These are phyloP conservation scores for Spirogloea muscicola DNA, from an alignment of 139 green algal species.

Conservation along the genomic window DNA sequence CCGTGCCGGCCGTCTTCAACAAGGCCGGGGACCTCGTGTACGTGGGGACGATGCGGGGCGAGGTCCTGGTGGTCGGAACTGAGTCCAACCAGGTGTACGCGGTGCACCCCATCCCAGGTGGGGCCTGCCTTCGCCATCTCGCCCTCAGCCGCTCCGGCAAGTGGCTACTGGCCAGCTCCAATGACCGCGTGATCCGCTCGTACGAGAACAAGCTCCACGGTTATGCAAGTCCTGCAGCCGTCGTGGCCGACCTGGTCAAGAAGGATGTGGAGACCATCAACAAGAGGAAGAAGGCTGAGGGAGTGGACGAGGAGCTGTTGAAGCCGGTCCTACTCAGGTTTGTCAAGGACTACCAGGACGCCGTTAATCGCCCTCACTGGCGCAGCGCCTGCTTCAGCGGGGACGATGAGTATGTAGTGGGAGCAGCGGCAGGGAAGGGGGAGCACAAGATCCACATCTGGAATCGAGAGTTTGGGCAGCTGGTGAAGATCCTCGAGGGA, in stretches of 20 bases:
- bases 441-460: constrained; percentile 55
- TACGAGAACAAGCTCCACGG: constrained; percentile 51
- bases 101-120: no score
- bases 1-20: constrained; percentile 52
- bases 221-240: no score
- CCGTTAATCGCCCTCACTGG: constrained; percentile 56
- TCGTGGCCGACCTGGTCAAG: no score
- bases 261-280: no score
- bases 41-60: constrained; percentile 52
- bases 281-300: no score
- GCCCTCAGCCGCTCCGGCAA: constrained; percentile 61
- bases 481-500: constrained; percentile 72
- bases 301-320: no score
- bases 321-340: constrained; percentile 10
- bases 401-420: constrained; percentile 68
- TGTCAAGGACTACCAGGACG: constrained; percentile 61
- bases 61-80: constrained; percentile 61
- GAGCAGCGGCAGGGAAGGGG: constrained; percentile 35
- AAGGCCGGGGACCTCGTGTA: constrained; percentile 53
- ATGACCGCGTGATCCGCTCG: constrained; percentile 63
- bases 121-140: constrained; percentile 56
- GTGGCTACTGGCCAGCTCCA: constrained; percentile 67
- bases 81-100: constrained; percentile 19
- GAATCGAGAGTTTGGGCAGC: constrained; percentile 46
- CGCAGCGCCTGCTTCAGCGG: constrained; percentile 50